Evolutionary conservation across 768 basidiomycete species (phyloP).

Genomic region (Russula abietina): DNA sequence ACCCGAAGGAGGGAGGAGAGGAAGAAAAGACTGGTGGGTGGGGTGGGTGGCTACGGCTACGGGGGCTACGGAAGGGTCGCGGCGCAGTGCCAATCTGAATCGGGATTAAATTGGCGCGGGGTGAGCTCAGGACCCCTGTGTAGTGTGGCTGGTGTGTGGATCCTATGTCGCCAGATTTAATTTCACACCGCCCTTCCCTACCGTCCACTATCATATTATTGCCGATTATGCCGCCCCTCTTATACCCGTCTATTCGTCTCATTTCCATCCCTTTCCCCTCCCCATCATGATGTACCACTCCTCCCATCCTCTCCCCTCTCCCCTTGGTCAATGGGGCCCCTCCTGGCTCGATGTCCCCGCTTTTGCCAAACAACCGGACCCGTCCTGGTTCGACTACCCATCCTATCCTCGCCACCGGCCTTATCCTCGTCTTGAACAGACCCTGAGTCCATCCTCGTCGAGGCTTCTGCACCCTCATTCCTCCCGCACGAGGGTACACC

Average conservation of each 20-base stretch:
- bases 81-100: background rate
- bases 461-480: background rate
- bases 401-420: constrained; percentile 3
- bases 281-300: constrained; percentile 27
- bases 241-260: constrained; percentile 22
- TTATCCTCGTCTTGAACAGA: background rate
- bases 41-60: background rate
- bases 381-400: constrained; percentile 8
- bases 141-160: background rate
- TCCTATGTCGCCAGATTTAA: constrained; percentile 22
- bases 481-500: constrained; percentile 1
- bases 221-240: constrained; percentile 22
- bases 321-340: constrained; percentile 24
- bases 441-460: constrained; percentile 2
- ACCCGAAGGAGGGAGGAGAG: no score
- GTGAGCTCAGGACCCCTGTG: constrained; percentile 6
- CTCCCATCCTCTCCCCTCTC: constrained; percentile 24
- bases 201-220: constrained; percentile 20
- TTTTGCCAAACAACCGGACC: constrained; percentile 17
- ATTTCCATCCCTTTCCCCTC: constrained; percentile 3
- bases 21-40: background rate
- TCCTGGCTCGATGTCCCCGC: constrained; percentile 11
- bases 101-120: constrained; percentile 7
- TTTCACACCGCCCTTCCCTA: constrained; percentile 24
- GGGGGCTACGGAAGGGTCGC: background rate